Evolutionary conservation across 176 grass and related monocot species (phyloP).

Genomic region (Aegilops sharonensis): DNA sequence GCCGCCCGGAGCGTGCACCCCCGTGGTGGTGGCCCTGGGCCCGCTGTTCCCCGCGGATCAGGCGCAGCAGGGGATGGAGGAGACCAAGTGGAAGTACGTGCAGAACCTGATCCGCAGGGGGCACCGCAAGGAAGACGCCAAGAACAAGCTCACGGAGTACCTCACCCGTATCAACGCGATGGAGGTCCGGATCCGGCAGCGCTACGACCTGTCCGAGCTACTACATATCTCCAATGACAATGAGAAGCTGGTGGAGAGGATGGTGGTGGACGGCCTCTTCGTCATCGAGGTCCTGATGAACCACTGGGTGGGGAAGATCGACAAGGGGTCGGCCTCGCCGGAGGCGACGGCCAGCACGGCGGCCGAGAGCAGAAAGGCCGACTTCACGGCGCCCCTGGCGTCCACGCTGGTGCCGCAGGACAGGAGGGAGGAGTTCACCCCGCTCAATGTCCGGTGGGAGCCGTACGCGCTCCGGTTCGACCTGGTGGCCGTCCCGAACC

Average conservation of each 20-base stretch:
- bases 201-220: not conserved
- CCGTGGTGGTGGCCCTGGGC: not conserved
- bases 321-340: not conserved
- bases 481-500: not conserved
- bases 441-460: not conserved
- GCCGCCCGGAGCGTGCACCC: not conserved
- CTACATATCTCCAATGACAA: too few species aligned
- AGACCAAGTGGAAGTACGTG: not conserved
- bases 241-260: not conserved
- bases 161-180: not conserved
- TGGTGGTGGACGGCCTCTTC: conserved; percentile 8
- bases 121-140: not conserved
- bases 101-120: not conserved
- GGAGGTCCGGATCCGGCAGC: not conserved
- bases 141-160: not conserved
- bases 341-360: not conserved
- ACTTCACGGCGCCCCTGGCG: not conserved
- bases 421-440: not conserved
- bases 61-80: not conserved
- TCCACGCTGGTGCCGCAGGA: not conserved
- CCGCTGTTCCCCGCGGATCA: not conserved
- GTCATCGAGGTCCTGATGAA: not conserved
- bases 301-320: not conserved
- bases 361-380: not conserved
- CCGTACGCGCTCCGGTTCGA: conserved; percentile 4